Evolutionary conservation across 306 rosid genomes (phyloP).

Genomic region (Heteromeles arbutifolia): DNA sequence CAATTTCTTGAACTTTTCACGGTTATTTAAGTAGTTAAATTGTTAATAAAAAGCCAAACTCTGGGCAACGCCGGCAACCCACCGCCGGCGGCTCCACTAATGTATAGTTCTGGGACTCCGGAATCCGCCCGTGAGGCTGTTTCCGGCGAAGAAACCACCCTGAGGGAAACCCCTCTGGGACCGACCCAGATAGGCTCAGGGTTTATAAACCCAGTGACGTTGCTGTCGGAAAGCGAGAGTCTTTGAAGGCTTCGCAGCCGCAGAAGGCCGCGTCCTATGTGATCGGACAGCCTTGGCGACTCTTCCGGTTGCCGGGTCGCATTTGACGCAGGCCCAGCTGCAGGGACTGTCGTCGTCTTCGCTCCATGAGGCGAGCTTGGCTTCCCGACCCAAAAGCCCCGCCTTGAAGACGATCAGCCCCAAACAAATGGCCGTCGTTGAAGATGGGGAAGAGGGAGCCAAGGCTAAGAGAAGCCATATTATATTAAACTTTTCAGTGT

Average conservation of each 20-base stretch:
- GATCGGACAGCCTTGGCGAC: conserved; percentile 79
- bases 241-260: conserved; percentile 56
- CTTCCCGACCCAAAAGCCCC: conserved; percentile 60
- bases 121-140: conserved; percentile 70
- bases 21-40: no score
- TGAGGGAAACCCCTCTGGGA: conserved; percentile 66
- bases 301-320: conserved; percentile 51
- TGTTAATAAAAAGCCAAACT: no score
- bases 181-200: conserved; percentile 69
- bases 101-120: conserved; percentile 56
- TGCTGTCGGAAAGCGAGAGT: conserved; percentile 63
- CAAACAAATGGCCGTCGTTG: conserved; percentile 61
- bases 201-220: conserved; percentile 65
- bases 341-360: conserved; percentile 76
- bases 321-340: conserved; percentile 72
- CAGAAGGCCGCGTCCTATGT: conserved; percentile 59
- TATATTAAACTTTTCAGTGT: no score
- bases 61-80: no score
- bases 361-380: conserved; percentile 59
- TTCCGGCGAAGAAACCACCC: conserved; percentile 62
- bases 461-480: no score
- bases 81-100: conserved; percentile 10
- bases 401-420: conserved; percentile 88
- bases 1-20: no score
- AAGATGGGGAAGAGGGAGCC: conserved; percentile 41